phyloP scores from a whole-genome alignment of 2,329 filamentous ascomycete species.

The Fusarium burgessii region DNA sequence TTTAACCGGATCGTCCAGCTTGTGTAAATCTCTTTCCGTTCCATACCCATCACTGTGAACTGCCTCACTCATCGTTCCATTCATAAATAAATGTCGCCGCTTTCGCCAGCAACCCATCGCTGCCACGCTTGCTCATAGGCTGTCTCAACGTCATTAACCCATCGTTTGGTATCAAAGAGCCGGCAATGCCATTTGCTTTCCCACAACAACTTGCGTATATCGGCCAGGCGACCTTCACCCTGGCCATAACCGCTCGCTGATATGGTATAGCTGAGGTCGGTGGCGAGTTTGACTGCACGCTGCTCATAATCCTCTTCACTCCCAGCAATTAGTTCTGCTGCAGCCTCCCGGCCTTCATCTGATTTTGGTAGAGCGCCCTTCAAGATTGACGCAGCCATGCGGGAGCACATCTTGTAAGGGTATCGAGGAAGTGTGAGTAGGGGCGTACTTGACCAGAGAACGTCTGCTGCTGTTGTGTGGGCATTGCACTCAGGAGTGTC shows the following conservation, averaged over 20 bases:
- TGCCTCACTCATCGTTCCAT: neutral
- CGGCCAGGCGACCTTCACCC: constrained; percentile 76
- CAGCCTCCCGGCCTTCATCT: constrained; percentile 74
- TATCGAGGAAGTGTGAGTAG: constrained; percentile 91
- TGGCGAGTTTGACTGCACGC: constrained; percentile 76
- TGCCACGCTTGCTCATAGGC: constrained; percentile 92
- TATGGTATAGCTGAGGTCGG: constrained; percentile 69
- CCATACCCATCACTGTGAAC: neutral
- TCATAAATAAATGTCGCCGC: constrained; percentile 91
- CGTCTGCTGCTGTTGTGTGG: constrained; percentile 95
- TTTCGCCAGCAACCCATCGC: constrained; percentile 85
- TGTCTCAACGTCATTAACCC: constrained; percentile 89
- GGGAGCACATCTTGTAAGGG: constrained; percentile 98
- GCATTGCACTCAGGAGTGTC: constrained; percentile 99
- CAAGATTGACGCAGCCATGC: constrained; percentile 96
- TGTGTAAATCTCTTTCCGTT: neutral
- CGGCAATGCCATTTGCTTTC: constrained; percentile 86
- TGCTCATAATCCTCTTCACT: constrained; percentile 88
- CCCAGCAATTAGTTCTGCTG: constrained; percentile 79
- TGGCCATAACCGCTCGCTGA: constrained; percentile 60
- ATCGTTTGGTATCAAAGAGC: constrained; percentile 90
- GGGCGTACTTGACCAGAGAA: constrained; percentile 96
- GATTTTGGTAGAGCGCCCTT: constrained; percentile 85
- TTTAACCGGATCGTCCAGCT: constrained; percentile 1
- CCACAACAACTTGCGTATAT: constrained; percentile 85